Conservation (phyloP, 192 early-diverging fungal genomes). For the Coemansia nantahalensis region DNA sequence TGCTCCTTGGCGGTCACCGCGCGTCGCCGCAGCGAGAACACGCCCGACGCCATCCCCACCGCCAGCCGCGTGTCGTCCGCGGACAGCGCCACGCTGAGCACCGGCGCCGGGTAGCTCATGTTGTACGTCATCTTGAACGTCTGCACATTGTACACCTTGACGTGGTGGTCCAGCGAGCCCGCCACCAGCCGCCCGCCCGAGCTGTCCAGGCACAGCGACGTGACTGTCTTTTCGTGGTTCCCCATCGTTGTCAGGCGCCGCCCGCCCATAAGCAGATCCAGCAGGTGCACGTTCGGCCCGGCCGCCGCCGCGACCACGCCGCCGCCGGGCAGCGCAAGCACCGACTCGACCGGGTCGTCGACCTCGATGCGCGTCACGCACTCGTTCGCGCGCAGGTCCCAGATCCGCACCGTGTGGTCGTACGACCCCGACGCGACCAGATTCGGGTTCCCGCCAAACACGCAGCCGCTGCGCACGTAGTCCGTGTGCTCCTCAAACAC, state of each 20-base stretch:
- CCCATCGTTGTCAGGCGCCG: conserved; percentile 69
- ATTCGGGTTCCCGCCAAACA: conserved; percentile 74
- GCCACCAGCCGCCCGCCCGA: conserved; percentile 73
- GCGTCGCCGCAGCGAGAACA: conserved; percentile 83
- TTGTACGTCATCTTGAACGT: conserved; percentile 86
- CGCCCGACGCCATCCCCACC: conserved; percentile 89
- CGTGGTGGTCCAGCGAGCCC: conserved; percentile 92
- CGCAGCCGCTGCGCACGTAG: conserved; percentile 79
- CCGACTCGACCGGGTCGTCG: conserved; percentile 83
- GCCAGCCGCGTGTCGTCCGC: conserved; percentile 86
- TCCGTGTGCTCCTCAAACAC: conserved; percentile 84
- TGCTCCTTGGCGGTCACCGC: conserved; percentile 74
- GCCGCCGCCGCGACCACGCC: conserved; percentile 65
- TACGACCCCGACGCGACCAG: conserved; percentile 88
- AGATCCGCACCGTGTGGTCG: conserved; percentile 91
- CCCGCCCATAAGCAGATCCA: conserved; percentile 84
- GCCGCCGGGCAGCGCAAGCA: conserved; percentile 82
- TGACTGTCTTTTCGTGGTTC: conserved; percentile 97
- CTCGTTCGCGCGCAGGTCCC: conserved; percentile 78
- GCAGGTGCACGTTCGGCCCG: conserved; percentile 80
- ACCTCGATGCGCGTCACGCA: conserved; percentile 78
- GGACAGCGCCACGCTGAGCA: conserved; percentile 88
- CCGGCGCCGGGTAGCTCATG: conserved; percentile 85
- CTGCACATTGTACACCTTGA: conserved; percentile 90
- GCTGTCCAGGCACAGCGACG: conserved; percentile 81